Base-by-base conservation (phyloP, 106 monocot genomes). In the Apostasia shenzhenica region DNA sequence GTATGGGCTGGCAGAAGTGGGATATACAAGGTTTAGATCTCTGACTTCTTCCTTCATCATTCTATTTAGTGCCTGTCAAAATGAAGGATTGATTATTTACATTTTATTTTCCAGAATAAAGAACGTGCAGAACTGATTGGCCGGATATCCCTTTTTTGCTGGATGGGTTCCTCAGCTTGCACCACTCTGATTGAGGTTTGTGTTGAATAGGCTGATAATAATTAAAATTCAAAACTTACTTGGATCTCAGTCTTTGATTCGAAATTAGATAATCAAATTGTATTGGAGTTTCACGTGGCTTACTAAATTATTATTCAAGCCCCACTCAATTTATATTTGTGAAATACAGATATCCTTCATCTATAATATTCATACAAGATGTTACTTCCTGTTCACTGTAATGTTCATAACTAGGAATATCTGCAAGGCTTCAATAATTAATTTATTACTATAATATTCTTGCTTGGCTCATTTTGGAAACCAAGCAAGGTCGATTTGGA, bases 1-100 rank as follows among this genome's bases (percentile, higher is more conserved):
- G 92, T 99, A 14, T 99, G 99, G 99, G 67, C 73, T 39, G 85
- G 90, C 42, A 85, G 92, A 76, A 82, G 87, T 14, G 99, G 92
- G 45, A 85, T 99, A 73, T 90, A 93, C 70, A 99, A 99, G 99
- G 99, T 97, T 53, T 6, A 50, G 14, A 50, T 61, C 13, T 61
- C 50, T 51, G 5, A 37, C 48, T 61, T 68, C 38, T 38, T 41
- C 42, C 4, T 70, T 37, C 48, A 11, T 45, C 10, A 44, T 54
- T 5, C 44, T n/a, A 11, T 55, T 45, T 60, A 50, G 46, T 60
- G 46, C 10, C 26, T 7, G 47, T 26, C 26, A 26, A 26, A 26
- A 26, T 55, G 52, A 57, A 41, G 10, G 10, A 6, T 45, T 41
- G 49, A 14, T 59, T 50, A 8, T 47, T 7, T 26, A 8, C 10